A percentile compares a stretch with the other conserved stretches of the same genome.
These are phyloP conservation scores for Neurospora discreta DNA, from an alignment of 495 filamentous ascomycete species.

Conservation along the genomic window DNA sequence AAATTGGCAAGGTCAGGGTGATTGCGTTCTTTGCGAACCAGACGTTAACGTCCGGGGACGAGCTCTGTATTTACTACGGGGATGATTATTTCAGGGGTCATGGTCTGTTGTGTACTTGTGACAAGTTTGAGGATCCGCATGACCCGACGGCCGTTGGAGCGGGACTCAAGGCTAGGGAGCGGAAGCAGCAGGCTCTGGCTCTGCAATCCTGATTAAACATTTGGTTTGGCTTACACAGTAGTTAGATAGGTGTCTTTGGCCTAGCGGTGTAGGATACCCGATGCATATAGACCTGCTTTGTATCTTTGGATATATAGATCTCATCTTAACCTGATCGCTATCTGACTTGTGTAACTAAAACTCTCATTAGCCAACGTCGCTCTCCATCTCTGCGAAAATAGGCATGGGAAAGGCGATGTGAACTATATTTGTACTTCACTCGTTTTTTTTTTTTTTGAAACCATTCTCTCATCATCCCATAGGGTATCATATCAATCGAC, in stretches of 20 bases:
- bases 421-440: background rate
- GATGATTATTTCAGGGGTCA: constrained; percentile 8
- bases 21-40: constrained; percentile 3
- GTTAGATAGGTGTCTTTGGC: background rate
- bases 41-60: background rate
- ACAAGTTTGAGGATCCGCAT: background rate
- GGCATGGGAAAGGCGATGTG: background rate
- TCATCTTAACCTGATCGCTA: background rate
- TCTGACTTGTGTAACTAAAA: background rate
- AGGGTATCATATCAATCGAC: background rate
- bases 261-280: background rate
- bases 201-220: background rate
- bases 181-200: background rate
- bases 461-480: background rate
- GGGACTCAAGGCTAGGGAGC: background rate
- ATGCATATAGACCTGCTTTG: background rate
- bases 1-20: constrained; percentile 5
- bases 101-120: background rate
- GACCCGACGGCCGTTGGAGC: background rate
- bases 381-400: background rate
- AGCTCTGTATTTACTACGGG: constrained; percentile 15
- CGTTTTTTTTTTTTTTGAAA: background rate
- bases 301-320: background rate
- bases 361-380: background rate
- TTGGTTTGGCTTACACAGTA: background rate